Evolutionary conservation across 192 early-diverging fungal genomes (phyloP).

Genomic region (Podila epigama): DNA sequence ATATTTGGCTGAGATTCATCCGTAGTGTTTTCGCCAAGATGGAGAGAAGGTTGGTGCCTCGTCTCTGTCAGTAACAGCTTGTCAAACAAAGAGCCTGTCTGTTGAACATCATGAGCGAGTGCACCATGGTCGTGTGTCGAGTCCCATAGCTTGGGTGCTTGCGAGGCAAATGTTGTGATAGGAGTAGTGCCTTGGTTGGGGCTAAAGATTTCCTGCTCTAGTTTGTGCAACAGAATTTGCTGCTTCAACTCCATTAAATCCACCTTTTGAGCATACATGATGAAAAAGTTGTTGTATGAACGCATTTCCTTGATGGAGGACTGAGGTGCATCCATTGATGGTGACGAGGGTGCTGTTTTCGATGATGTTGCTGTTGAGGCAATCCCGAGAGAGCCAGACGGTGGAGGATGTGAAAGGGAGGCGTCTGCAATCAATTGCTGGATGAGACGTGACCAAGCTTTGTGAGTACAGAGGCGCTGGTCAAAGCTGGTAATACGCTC

Average conservation of each 20-base stretch:
- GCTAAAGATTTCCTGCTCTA: constrained; percentile 35
- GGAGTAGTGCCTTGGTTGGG: constrained; percentile 15
- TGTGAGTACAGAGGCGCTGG: constrained; percentile 25
- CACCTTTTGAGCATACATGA: constrained; percentile 38
- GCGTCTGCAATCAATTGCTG: constrained; percentile 25
- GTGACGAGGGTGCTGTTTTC: neutral
- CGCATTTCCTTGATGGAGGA: constrained; percentile 35
- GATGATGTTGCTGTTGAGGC: neutral
- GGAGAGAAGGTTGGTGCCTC: neutral
- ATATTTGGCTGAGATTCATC: too few relatives aligned
- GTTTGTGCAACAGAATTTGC: constrained; percentile 9
- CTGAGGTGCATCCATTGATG: neutral
- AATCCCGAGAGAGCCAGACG: too few relatives aligned
- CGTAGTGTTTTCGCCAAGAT: constrained; percentile 1
- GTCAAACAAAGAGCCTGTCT: neutral
- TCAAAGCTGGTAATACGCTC: constrained; percentile 21
- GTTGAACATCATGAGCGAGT: neutral
- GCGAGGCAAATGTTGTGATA: constrained; percentile 3
- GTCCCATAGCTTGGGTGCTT: neutral
- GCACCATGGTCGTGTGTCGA: neutral
- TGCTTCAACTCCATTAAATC: constrained; percentile 32
- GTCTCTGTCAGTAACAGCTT: neutral
- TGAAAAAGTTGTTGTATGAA: constrained; percentile 41
- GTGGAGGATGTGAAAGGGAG: neutral
- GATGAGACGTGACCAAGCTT: constrained; percentile 28